phyloP scores from a whole-genome alignment of 106 monocot genomes.

The Dioscorea dumetorum region DNA sequence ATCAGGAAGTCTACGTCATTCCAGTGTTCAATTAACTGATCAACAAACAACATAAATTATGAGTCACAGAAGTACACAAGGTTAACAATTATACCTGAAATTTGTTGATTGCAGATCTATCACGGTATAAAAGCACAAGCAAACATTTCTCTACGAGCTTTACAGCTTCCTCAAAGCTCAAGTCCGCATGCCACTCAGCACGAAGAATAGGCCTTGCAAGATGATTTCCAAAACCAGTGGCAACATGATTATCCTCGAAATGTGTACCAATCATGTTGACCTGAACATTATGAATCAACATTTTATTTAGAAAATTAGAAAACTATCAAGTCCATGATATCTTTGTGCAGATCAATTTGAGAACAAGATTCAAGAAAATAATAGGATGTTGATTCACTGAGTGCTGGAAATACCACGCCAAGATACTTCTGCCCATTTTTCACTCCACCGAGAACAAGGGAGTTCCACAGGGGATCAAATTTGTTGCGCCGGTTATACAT shows the following conservation, averaged over 20 bases:
- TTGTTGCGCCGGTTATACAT: constrained; percentile 50
- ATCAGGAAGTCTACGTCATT: too few relatives aligned
- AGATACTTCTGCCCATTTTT: constrained; percentile 44
- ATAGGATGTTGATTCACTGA: too few relatives aligned
- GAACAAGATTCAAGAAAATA: too few relatives aligned
- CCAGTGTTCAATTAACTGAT: too few relatives aligned
- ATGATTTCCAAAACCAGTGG: constrained; percentile 44
- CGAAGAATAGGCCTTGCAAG: constrained; percentile 39
- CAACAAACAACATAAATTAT: too few relatives aligned
- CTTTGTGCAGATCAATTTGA: not conserved
- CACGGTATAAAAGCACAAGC: constrained; percentile 35
- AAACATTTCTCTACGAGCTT: constrained; percentile 40
- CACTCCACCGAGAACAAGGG: constrained; percentile 36
- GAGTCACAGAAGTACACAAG: too few relatives aligned
- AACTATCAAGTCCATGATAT: not conserved
- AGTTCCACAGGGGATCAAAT: constrained; percentile 39
- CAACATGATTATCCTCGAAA: constrained; percentile 44
- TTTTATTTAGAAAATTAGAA: not conserved
- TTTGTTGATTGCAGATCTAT: constrained; percentile 45
- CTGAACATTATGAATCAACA: constrained; percentile 2
- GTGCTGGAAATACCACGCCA: constrained; percentile 24
- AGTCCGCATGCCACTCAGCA: constrained; percentile 27
- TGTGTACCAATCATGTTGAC: constrained; percentile 45
- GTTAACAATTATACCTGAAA: constrained; percentile 23
- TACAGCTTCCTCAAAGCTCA: constrained; percentile 44